These are phyloP conservation scores for Raffaelea deltoideospora DNA, from an alignment of 2,329 filamentous ascomycete genomes.

Conservation along the genomic window DNA sequence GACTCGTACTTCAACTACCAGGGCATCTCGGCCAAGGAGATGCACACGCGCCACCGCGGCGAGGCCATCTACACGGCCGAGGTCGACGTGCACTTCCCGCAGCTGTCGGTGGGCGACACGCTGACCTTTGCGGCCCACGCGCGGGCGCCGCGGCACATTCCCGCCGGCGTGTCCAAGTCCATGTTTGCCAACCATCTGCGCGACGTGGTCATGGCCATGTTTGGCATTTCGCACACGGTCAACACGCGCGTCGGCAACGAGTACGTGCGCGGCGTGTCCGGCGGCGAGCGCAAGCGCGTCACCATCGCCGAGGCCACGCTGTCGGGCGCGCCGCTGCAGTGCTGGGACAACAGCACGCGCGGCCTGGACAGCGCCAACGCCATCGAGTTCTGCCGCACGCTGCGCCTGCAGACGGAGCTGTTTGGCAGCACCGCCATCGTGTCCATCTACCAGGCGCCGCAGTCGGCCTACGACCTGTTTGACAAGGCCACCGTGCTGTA, in stretches of 20 bases:
- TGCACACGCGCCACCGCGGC: constrained; percentile 64
- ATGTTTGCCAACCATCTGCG: constrained; percentile 42
- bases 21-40: constrained; percentile 54
- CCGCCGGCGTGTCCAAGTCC: constrained; percentile 37
- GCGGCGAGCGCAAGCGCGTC: constrained; percentile 57
- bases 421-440: constrained; percentile 51
- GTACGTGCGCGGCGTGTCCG: constrained; percentile 58
- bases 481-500: constrained; percentile 45
- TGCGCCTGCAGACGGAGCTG: constrained; percentile 52
- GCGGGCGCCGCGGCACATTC: constrained; percentile 46
- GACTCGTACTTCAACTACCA: constrained; percentile 70
- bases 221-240: constrained; percentile 57
- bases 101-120: constrained; percentile 64
- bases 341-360: constrained; percentile 59
- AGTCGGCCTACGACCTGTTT: constrained; percentile 48
- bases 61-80: constrained; percentile 82
- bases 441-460: constrained; percentile 59
- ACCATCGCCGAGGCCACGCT: constrained; percentile 46
- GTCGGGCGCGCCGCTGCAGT: constrained; percentile 45
- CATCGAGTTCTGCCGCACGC: constrained; percentile 57
- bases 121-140: constrained; percentile 63
- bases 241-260: constrained; percentile 64
- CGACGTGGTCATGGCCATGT: constrained; percentile 62
- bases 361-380: constrained; percentile 63
- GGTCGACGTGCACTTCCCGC: constrained; percentile 68